A percentile compares a stretch with the other conserved stretches of the same genome.
These are phyloP conservation scores for Taphrina wiesneri DNA, from an alignment of 1,139 yeast species.

Conservation along the genomic window DNA sequence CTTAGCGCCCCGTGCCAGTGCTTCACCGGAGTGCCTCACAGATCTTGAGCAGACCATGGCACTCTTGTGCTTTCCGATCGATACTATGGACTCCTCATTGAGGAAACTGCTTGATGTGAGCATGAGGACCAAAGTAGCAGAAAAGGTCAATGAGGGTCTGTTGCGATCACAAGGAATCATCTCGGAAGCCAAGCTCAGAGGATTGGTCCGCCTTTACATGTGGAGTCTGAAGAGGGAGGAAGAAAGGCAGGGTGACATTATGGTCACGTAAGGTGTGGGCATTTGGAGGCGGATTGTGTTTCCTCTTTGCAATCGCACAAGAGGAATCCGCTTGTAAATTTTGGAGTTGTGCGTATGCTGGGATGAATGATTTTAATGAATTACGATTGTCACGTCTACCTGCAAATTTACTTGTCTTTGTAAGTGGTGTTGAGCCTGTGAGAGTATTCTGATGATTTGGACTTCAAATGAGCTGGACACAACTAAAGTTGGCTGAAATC, in stretches of 20 bases:
- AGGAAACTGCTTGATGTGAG: conserved; percentile 45
- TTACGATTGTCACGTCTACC: too few relatives aligned
- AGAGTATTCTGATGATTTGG: too few relatives aligned
- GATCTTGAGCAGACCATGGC: conserved; percentile 50
- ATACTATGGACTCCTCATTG: conserved; percentile 43
- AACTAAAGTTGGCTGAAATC: not conserved
- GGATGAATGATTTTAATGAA: not conserved
- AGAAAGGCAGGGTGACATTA: conserved; percentile 3
- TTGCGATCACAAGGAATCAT: conserved; percentile 45
- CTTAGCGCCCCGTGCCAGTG: conserved; percentile 46
- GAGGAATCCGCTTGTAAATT: not conserved
- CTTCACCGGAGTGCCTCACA: conserved; percentile 43
- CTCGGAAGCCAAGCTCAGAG: conserved; percentile 46
- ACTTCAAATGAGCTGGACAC: too few relatives aligned
- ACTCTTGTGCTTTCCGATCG: conserved; percentile 48
- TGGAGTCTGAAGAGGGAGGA: conserved; percentile 31
- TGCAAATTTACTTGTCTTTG: too few relatives aligned
- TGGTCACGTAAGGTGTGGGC: not conserved
- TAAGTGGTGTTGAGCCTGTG: too few relatives aligned
- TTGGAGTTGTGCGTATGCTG: conserved; percentile 2
- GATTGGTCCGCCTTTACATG: conserved; percentile 40
- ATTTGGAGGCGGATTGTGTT: not conserved
- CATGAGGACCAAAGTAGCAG: conserved; percentile 47
- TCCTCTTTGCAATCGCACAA: too few relatives aligned
- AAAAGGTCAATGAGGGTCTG: conserved; percentile 47